Evolutionary conservation across 257 asterid genomes (phyloP).

Genomic region (Leonotis leonurus): DNA sequence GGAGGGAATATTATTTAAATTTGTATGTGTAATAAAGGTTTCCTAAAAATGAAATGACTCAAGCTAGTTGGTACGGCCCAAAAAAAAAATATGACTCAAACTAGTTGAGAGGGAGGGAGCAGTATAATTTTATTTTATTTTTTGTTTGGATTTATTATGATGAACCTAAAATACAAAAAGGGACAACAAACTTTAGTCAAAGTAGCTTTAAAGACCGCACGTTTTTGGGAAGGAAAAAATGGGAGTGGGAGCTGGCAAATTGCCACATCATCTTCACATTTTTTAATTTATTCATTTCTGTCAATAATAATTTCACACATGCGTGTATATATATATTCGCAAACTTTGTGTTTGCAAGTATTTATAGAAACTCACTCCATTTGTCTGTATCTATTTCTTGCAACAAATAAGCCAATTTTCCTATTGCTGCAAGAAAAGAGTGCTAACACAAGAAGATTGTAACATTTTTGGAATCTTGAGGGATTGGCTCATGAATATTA

Average conservation of each 20-base stretch:
- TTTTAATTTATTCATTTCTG: not conserved
- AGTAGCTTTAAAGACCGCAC: slow-evolving; percentile 30
- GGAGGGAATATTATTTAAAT: no score
- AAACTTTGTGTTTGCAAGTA: not conserved
- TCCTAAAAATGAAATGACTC: no score
- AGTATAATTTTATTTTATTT: no score
- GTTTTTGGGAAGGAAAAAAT: slow-evolving; percentile 17
- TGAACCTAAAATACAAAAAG: no score
- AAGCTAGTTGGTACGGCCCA: no score
- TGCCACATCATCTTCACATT: slow-evolving; percentile 32
- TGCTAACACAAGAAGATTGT: not conserved
- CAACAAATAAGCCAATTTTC: slow-evolving; percentile 23
- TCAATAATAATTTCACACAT: not conserved
- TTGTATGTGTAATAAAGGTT: no score
- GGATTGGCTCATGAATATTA: slow-evolving; percentile 11
- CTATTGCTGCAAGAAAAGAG: slow-evolving; percentile 25
- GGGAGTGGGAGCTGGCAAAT: slow-evolving; percentile 30
- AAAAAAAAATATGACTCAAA: no score
- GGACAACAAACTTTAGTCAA: no score
- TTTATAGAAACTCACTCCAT: not conserved
- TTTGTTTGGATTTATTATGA: no score
- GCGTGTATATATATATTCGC: not conserved
- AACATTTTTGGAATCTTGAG: slow-evolving; percentile 8
- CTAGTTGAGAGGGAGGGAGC: no score
- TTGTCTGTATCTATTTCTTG: slow-evolving; percentile 12